Conservation (phyloP, 2,329 filamentous ascomycete genomes). For the Laburnicola sp. region DNA sequence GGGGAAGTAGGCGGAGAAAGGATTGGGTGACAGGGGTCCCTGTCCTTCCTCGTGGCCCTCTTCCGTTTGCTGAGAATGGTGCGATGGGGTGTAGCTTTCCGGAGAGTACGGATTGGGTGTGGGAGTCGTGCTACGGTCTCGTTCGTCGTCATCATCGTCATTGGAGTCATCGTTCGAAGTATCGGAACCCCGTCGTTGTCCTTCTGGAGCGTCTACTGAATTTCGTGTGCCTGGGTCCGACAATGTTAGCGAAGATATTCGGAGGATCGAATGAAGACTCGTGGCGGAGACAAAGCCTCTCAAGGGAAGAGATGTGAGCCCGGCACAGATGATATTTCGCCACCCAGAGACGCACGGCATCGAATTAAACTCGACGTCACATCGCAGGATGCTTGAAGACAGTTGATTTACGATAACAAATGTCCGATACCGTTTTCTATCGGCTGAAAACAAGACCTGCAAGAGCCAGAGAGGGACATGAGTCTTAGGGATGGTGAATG, state of each 20-base stretch:
- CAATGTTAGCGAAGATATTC: background rate
- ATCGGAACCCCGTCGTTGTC: background rate
- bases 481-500: background rate
- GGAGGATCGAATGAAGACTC: too few relatives aligned
- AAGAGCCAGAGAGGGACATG: background rate
- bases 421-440: background rate
- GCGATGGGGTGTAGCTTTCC: slow-evolving; percentile 9
- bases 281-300: too few relatives aligned
- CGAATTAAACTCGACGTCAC: too few relatives aligned
- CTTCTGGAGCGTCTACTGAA: background rate
- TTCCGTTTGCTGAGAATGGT: slow-evolving; percentile 8
- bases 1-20: slow-evolving; percentile 6
- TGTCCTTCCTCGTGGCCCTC: slow-evolving; percentile 6
- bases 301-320: too few relatives aligned
- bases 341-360: too few relatives aligned
- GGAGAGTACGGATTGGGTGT: slow-evolving; percentile 4
- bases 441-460: background rate
- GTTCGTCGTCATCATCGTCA: background rate
- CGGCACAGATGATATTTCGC: too few relatives aligned
- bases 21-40: slow-evolving; percentile 9
- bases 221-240: slow-evolving; percentile 2
- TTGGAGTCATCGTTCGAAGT: slow-evolving; percentile 1
- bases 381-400: too few relatives aligned
- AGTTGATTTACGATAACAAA: too few relatives aligned
- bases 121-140: slow-evolving; percentile 5